These are phyloP conservation scores for Hortaea werneckii DNA, from an alignment of 2,329 filamentous ascomycete genomes.

Conservation along the genomic window DNA sequence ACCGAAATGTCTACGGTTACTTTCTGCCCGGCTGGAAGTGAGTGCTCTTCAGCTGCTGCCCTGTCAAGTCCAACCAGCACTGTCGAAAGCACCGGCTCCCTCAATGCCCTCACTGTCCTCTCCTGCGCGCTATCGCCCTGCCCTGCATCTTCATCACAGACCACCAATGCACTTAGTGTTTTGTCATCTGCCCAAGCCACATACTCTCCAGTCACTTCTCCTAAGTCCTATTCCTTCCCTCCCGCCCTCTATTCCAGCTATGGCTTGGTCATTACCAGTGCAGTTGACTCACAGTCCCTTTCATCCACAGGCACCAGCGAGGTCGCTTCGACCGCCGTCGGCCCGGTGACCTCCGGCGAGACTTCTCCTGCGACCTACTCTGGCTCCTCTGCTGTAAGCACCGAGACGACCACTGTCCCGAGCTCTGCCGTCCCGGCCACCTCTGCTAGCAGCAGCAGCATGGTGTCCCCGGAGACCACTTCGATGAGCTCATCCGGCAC, in stretches of 20 bases:
- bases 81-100: slow-evolving; percentile 1
- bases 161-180: slow-evolving; percentile 3
- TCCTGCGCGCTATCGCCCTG: slow-evolving; percentile 6
- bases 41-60: slow-evolving; percentile 10
- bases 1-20: slow-evolving; percentile 2
- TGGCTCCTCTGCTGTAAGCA: neutral
- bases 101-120: slow-evolving; percentile 10
- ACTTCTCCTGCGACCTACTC: neutral
- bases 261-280: slow-evolving; percentile 5
- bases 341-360: slow-evolving; percentile 1
- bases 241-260: slow-evolving; percentile 10
- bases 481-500: slow-evolving; percentile 9
- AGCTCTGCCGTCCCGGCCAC: slow-evolving; percentile 5
- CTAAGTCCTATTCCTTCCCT: slow-evolving; percentile 4
- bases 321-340: slow-evolving; percentile 1
- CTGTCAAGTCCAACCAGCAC: slow-evolving; percentile 9
- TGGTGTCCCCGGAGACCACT: slow-evolving; percentile 7
- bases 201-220: slow-evolving; percentile 6
- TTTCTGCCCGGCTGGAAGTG: slow-evolving; percentile 7
- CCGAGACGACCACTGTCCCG: slow-evolving; percentile 5
- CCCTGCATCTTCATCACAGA: neutral
- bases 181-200: slow-evolving; percentile 8
- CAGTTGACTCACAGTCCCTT: slow-evolving; percentile 5
- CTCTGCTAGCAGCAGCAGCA: slow-evolving; percentile 5
- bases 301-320: slow-evolving; percentile 4